These are phyloP conservation scores for Thamnidium elegans DNA, from an alignment of 192 early-diverging fungal genomes.

Conservation along the genomic window DNA sequence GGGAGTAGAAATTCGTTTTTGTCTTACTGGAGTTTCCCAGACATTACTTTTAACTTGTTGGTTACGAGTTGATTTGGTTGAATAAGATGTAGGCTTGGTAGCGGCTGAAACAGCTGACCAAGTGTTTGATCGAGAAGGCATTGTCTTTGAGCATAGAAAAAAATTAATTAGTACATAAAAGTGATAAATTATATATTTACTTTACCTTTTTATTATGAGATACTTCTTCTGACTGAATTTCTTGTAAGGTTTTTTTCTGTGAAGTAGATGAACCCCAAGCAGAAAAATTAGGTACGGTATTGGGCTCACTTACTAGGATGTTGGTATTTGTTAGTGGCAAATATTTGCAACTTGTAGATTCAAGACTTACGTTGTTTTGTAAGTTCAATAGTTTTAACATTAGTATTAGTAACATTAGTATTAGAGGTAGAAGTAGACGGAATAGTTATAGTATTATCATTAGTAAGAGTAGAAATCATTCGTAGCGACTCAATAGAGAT, in stretches of 20 bases:
- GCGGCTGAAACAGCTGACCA: too few species aligned
- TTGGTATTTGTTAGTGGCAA: too few species aligned
- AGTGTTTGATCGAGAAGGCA: neutral
- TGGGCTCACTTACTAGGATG: too few species aligned
- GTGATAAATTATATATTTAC: too few species aligned
- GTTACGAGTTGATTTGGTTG: neutral
- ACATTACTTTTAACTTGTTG: neutral
- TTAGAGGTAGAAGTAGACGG: too few species aligned
- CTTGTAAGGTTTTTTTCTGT: slow-evolving; percentile 51
- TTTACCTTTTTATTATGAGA: slow-evolving; percentile 16
- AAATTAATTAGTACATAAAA: neutral
- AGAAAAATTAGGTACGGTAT: slow-evolving; percentile 7
- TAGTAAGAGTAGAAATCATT: too few species aligned
- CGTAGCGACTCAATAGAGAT: too few species aligned
- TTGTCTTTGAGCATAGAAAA: neutral
- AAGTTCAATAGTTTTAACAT: too few species aligned
- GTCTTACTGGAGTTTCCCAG: slow-evolving; percentile 6
- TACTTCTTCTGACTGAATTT: slow-evolving; percentile 54
- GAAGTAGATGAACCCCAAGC: slow-evolving; percentile 34
- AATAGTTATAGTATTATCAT: too few species aligned
- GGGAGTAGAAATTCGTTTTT: slow-evolving; percentile 6
- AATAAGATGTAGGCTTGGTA: neutral
- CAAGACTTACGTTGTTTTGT: too few species aligned
- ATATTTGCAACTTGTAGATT: too few species aligned
- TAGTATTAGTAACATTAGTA: too few species aligned